Percentiles rank a stretch among this genome's conserved stretches.
These are phyloP conservation scores for Solanum hybrid DNA, from an alignment of 305 asterid species.

Conservation along the genomic window DNA sequence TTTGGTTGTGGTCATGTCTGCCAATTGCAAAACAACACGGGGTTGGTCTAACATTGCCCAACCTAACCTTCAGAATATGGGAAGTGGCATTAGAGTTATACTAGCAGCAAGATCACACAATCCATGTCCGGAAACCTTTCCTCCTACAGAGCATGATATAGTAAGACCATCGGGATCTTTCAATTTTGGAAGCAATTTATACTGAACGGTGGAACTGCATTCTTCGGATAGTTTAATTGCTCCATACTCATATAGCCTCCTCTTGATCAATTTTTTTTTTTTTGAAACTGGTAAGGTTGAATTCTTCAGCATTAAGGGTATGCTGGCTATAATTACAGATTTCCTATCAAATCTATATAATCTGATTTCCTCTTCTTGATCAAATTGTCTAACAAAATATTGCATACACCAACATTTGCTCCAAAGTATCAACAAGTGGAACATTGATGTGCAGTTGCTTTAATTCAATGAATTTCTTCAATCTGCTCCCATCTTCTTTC, in stretches of 20 bases:
- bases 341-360: too few species aligned
- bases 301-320: too few species aligned
- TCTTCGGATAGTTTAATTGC: not conserved
- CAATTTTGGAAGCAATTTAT: not conserved
- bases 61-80: not conserved
- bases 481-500: not conserved
- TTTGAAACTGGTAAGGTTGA: too few species aligned
- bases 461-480: not conserved
- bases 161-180: not conserved
- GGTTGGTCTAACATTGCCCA: not conserved
- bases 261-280: not conserved
- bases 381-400: not conserved
- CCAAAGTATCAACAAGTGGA: not conserved
- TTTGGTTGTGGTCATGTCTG: not conserved
- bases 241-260: not conserved
- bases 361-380: not conserved
- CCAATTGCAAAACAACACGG: not conserved
- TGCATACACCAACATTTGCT: not conserved
- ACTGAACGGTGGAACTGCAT: not conserved
- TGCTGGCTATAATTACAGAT: too few species aligned
- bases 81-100: not conserved
- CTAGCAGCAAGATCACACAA: not conserved
- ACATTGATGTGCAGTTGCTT: not conserved
- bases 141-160: not conserved
- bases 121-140: not conserved